Percentiles rank a stretch among this genome's conserved stretches.
These are phyloP conservation scores for Aspergillus panamensis DNA, from an alignment of 495 filamentous ascomycete species.

Conservation along the genomic window DNA sequence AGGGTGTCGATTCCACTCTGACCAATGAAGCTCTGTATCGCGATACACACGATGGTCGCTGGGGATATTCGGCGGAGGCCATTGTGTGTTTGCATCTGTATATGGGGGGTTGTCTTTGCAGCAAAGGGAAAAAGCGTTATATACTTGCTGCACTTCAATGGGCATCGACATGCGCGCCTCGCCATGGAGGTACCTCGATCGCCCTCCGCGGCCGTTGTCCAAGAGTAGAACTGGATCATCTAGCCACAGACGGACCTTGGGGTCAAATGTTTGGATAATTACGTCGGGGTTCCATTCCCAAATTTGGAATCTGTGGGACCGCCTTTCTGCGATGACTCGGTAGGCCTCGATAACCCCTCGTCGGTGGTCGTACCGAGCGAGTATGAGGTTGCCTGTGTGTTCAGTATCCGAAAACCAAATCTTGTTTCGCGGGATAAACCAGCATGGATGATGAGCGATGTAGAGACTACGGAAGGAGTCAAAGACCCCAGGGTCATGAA, in stretches of 20 bases:
- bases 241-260: slow-evolving; percentile 62
- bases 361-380: slow-evolving; percentile 68
- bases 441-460: slow-evolving; percentile 68
- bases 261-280: slow-evolving; percentile 70
- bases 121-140: slow-evolving; percentile 43
- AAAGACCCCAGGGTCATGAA: slow-evolving; percentile 52
- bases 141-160: slow-evolving; percentile 41
- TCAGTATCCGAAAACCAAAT: slow-evolving; percentile 80
- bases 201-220: slow-evolving; percentile 31
- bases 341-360: slow-evolving; percentile 77
- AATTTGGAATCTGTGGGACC: slow-evolving; percentile 44
- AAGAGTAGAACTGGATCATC: slow-evolving; percentile 68
- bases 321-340: slow-evolving; percentile 63
- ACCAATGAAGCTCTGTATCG: slow-evolving; percentile 30
- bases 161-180: slow-evolving; percentile 56
- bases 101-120: slow-evolving; percentile 37
- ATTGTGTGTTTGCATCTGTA: slow-evolving; percentile 45
- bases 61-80: slow-evolving; percentile 74
- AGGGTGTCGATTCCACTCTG: slow-evolving; percentile 39
- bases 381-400: slow-evolving; percentile 65
- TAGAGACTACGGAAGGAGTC: slow-evolving; percentile 65
- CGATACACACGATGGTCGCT: slow-evolving; percentile 38
- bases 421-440: slow-evolving; percentile 77
- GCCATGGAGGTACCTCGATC: slow-evolving; percentile 23
- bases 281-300: slow-evolving; percentile 68